Conservation (phyloP, 1,139 yeast species). For the Diutina mesorugosa region DNA sequence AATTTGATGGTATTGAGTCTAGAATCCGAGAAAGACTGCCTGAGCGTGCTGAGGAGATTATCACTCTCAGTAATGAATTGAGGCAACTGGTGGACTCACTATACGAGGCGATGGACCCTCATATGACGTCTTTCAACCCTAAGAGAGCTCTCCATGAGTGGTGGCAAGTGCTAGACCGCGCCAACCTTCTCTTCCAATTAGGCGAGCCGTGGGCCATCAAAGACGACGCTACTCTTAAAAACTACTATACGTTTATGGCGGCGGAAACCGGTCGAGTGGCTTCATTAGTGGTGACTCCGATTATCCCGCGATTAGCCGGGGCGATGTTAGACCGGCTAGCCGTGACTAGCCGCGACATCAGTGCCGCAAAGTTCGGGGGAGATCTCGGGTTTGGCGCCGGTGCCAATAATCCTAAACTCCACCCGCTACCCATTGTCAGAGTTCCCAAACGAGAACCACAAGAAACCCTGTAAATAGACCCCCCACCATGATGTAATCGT, state of each 20-base stretch:
- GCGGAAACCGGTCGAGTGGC: slow-evolving; percentile 62
- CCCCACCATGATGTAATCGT: too few relatives aligned
- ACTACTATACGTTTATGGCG: slow-evolving; percentile 45
- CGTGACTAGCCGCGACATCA: slow-evolving; percentile 31
- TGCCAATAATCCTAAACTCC: not conserved
- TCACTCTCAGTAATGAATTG: slow-evolving; percentile 11
- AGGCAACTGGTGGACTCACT: slow-evolving; percentile 14
- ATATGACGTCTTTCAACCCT: slow-evolving; percentile 38
- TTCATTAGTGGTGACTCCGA: slow-evolving; percentile 55
- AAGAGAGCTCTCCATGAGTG: slow-evolving; percentile 48
- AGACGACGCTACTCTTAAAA: slow-evolving; percentile 21
- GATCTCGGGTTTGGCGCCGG: slow-evolving; percentile 34
- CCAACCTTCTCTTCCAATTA: slow-evolving; percentile 51
- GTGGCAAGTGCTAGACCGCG: slow-evolving; percentile 47
- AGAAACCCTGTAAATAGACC: not conserved
- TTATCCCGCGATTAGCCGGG: slow-evolving; percentile 53
- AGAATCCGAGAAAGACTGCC: slow-evolving; percentile 8
- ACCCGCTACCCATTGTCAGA: not conserved
- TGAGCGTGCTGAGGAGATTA: slow-evolving; percentile 8
- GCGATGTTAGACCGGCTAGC: slow-evolving; percentile 52
- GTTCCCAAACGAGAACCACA: not conserved
- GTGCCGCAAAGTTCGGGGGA: slow-evolving; percentile 27
- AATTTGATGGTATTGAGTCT: slow-evolving; percentile 14
- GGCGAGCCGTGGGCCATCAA: slow-evolving; percentile 47
- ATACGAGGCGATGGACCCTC: slow-evolving; percentile 21